Evolutionary conservation across 192 early-diverging fungal species (phyloP), one percentile per base, ranked within the genome.

Genomic region (Coemansia sp.): DNA sequence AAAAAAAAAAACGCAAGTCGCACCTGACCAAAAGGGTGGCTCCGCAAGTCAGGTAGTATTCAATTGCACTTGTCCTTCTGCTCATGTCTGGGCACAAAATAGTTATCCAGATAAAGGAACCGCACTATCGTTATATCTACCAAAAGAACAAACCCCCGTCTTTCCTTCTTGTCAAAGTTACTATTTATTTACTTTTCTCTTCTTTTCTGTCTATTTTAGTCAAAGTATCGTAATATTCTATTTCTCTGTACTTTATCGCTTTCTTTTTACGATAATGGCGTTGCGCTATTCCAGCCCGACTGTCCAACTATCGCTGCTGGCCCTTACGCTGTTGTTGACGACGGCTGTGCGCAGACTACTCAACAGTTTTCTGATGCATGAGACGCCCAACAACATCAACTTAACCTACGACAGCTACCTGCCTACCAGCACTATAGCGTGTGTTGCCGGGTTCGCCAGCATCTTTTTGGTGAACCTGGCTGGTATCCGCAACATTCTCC

Each of bases 401-500:
- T 53, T 66, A 3, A 29, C 63, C 2, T 78, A 63, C 54, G 77
- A 79, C 54, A 64, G 63, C 11, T 73, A 73, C 37, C 53, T 64
- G 57, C 72, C 72, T 7, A 79, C 77, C 35, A 74, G 67, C 19
- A 40, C 65, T 2, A 68, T 74, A 9, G 64, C 72, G 16, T 70
- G 65, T 29, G 45, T 69, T 2, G 69, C 72, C 3, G 77, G 72
- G 11, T 67, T 79, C 41, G 40, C 67, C 21, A 36, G 61, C n/a
- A 63, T 79, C 36, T 73, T 79, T 36, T 37, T 74, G 3, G 72
- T 74, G 6, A 79, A 79, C 45, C 54, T 74, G 13, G 13, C 64
- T 10, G 77, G 77, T 6, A 60, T 73, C 10, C 68, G 77, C 14
- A 54, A 34, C 29, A 74, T 74, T 17, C 62, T 74, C 16, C 21